These are phyloP conservation scores for Metarhizium humberi DNA, from an alignment of 2,329 filamentous ascomycete genomes.

Conservation along the genomic window DNA sequence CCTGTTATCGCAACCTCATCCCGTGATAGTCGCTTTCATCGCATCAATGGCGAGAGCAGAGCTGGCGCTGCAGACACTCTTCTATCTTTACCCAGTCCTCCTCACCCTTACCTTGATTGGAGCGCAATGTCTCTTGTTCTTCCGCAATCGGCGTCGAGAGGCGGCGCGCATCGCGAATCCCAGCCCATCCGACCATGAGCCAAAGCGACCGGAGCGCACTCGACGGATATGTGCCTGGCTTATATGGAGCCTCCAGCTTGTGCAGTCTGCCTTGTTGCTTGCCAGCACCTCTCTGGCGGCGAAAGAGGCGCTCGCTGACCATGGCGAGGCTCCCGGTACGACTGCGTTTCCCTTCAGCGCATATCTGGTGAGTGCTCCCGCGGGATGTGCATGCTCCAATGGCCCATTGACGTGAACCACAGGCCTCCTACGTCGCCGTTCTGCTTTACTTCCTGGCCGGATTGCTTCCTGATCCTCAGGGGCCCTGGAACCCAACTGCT, in stretches of 20 bases:
- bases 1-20: not conserved
- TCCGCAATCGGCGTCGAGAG: constrained; percentile 20
- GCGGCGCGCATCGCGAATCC: not conserved
- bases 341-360: constrained; percentile 29
- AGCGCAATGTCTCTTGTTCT: constrained; percentile 28
- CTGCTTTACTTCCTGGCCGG: constrained; percentile 32
- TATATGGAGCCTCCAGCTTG: constrained; percentile 26
- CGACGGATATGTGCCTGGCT: constrained; percentile 20
- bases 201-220: constrained; percentile 13
- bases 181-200: constrained; percentile 19
- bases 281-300: constrained; percentile 23
- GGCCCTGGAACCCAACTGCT: constrained; percentile 29
- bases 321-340: constrained; percentile 12
- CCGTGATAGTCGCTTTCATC: not conserved
- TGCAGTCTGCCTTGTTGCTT: constrained; percentile 22
- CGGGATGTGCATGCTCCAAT: not conserved
- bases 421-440: constrained; percentile 31
- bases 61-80: constrained; percentile 27
- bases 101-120: constrained; percentile 27
- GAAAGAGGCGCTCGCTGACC: constrained; percentile 21
- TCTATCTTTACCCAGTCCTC: constrained; percentile 31
- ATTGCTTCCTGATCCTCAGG: constrained; percentile 33
- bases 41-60: constrained; percentile 23
- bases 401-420: constrained; percentile 1
- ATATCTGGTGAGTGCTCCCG: constrained; percentile 23